A percentile compares a stretch with the other conserved stretches of the same genome.
These are phyloP conservation scores for Puya raimondii DNA, from an alignment of 176 grass and related monocot species.

Conservation along the genomic window DNA sequence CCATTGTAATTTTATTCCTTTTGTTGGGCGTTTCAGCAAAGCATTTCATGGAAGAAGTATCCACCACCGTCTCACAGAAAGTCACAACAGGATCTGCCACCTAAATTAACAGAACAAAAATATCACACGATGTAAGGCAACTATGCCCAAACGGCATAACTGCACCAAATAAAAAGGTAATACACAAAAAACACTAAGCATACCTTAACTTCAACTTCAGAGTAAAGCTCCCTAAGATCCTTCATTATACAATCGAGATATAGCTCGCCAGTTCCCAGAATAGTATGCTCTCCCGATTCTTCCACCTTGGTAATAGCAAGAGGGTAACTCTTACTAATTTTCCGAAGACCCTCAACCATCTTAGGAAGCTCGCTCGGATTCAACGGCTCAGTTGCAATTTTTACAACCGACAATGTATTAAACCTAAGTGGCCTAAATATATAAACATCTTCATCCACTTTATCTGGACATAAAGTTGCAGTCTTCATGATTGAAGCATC, in stretches of 20 bases:
- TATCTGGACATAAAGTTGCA: slow-evolving; percentile 85
- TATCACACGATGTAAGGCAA: not conserved
- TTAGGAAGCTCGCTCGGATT: slow-evolving; percentile 97
- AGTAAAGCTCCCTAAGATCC: slow-evolving; percentile 96
- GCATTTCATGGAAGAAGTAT: slow-evolving; percentile 98
- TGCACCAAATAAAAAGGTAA: not conserved
- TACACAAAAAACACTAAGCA: slow-evolving; percentile 8
- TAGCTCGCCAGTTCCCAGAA: slow-evolving; percentile 80
- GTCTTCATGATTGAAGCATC: slow-evolving; percentile 99
- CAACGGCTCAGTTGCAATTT: slow-evolving; percentile 92
- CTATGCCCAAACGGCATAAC: not conserved
- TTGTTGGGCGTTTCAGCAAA: slow-evolving; percentile 99
- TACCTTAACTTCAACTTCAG: slow-evolving; percentile 99
- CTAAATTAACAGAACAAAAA: slow-evolving; percentile 28
- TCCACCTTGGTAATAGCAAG: slow-evolving; percentile 96
- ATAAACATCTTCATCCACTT: slow-evolving; percentile 88
- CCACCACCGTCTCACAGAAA: slow-evolving; percentile 96
- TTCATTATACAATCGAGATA: slow-evolving; percentile 99
- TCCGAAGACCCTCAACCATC: slow-evolving; percentile 95
- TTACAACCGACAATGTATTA: slow-evolving; percentile 86
- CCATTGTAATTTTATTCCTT: slow-evolving; percentile 99
- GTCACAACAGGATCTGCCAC: slow-evolving; percentile 98
- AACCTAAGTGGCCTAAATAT: slow-evolving; percentile 93
- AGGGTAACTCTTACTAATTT: slow-evolving; percentile 99
- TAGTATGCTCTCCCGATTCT: slow-evolving; percentile 95